These are phyloP conservation scores for Elsinoe arachidis DNA, from an alignment of 2,329 filamentous ascomycete species.

Conservation along the genomic window DNA sequence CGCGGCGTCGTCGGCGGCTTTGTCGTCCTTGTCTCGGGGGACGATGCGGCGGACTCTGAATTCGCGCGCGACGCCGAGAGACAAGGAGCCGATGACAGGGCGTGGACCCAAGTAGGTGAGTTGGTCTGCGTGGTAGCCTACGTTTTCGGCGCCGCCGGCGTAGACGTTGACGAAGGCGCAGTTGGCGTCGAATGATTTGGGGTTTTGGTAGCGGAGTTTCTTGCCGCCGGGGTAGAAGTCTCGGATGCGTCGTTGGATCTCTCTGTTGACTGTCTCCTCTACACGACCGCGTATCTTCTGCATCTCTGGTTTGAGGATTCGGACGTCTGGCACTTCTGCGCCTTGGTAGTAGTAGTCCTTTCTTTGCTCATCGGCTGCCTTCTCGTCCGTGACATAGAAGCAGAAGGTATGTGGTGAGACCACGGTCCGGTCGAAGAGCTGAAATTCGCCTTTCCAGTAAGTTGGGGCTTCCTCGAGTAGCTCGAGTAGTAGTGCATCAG, in stretches of 20 bases:
- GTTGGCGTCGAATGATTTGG: slow-evolving; percentile 69
- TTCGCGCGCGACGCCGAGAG: slow-evolving; percentile 83
- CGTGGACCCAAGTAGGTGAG: slow-evolving; percentile 86
- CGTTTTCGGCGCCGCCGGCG: slow-evolving; percentile 66
- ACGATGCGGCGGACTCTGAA: slow-evolving; percentile 77
- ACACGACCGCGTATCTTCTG: slow-evolving; percentile 60
- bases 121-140: slow-evolving; percentile 89
- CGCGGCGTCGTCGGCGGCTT: slow-evolving; percentile 25
- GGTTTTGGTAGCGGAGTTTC: slow-evolving; percentile 71
- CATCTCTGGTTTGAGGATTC: slow-evolving; percentile 67
- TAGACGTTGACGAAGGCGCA: slow-evolving; percentile 95
- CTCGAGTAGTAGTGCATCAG: slow-evolving; percentile 65
- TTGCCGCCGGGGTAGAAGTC: slow-evolving; percentile 57
- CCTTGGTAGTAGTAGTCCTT: slow-evolving; percentile 84
- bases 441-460: slow-evolving; percentile 66
- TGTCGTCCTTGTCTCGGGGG: slow-evolving; percentile 46
- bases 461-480: slow-evolving; percentile 63
- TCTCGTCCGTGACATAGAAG: slow-evolving; percentile 70
- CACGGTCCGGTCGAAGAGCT: slow-evolving; percentile 81
- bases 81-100: slow-evolving; percentile 80
- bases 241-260: slow-evolving; percentile 63
- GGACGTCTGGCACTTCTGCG: slow-evolving; percentile 62
- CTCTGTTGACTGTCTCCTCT: slow-evolving; percentile 64
- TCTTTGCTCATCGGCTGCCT: slow-evolving; percentile 61
- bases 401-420: slow-evolving; percentile 74